These are phyloP conservation scores for Populus euphratica DNA, from an alignment of 345 rosid species.

Conservation along the genomic window DNA sequence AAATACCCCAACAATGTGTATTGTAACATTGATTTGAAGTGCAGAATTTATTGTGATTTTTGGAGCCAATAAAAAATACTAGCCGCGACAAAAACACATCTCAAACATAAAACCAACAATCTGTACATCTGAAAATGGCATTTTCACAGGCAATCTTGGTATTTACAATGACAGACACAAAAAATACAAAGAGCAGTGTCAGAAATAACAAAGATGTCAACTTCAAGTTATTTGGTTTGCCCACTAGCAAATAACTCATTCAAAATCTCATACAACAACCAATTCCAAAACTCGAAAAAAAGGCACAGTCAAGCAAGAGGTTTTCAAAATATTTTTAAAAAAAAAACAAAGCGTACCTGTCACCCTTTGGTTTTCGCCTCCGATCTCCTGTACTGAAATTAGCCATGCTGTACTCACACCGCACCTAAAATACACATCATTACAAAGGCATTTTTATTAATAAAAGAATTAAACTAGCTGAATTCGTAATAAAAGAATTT, in stretches of 20 bases:
- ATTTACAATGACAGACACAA: too few relatives aligned
- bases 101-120: background rate
- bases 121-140: background rate
- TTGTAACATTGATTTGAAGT: background rate
- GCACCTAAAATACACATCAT: slow-evolving; percentile 41
- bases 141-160: background rate
- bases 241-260: too few relatives aligned
- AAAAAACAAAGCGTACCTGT: slow-evolving; percentile 42
- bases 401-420: slow-evolving; percentile 94
- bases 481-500: slow-evolving; percentile 3
- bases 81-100: background rate
- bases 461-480: too few relatives aligned
- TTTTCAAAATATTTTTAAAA: background rate
- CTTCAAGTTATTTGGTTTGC: too few relatives aligned
- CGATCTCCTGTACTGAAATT: slow-evolving; percentile 93
- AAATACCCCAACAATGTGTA: background rate
- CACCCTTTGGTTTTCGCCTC: slow-evolving; percentile 78
- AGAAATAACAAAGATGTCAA: too few relatives aligned
- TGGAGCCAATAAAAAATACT: background rate
- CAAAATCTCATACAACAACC: background rate
- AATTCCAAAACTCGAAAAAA: background rate
- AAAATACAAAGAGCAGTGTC: too few relatives aligned
- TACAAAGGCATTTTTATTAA: too few relatives aligned
- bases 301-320: background rate
- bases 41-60: background rate